Base-by-base conservation (phyloP, 352 stramenopile species). In the Sclerospora graminicola region DNA sequence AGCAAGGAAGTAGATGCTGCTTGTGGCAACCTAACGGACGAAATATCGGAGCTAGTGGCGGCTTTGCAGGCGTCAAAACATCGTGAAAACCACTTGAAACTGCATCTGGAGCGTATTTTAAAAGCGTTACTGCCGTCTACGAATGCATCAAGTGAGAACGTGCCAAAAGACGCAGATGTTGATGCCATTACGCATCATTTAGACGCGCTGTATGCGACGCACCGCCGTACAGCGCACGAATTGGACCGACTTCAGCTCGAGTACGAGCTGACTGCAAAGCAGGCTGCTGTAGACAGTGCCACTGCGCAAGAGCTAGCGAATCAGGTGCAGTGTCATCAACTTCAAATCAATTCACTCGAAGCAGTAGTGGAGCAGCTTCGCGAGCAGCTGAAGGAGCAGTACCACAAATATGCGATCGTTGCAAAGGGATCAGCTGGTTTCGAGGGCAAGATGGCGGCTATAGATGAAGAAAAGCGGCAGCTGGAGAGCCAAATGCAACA, bases 331-430 rank as follows among this genome's bases (percentile, higher is more conserved):
- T 51, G 53, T n/a, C 63, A 69, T 41, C 54, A 46, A n/a, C 46
- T 39, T 0, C 63, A 84, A 20, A 65, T 82, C 16, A 29, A 60
- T 10, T 57, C 81, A 5, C 51, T 86, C 2, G 69, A 84, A 28
- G 41, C 48, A 14, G 50, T 74, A 20, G 60, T 68, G 8, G 50
- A 60, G 11, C 49, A 74, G 44, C 51, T 70, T 8, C 48, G 60
- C 24, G 38, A 39, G n/a, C 58, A 82, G 24, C 44, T 85, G 9
- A 71, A 77, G 51, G 47, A 76, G 30, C 46, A 73, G 24, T 69
- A 79, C 45, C 57, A 69, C 46, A 61, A 60, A 49, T 58, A 48
- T 6, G 60, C 63, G 9, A 46, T 63, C 2, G 46, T 74, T 7
- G 63, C 63, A 0, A 66, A 66, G 49, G 50, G 57, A 16, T 69